Conservation (phyloP, 164 flowering plant species). For the Annona squamosa region DNA sequence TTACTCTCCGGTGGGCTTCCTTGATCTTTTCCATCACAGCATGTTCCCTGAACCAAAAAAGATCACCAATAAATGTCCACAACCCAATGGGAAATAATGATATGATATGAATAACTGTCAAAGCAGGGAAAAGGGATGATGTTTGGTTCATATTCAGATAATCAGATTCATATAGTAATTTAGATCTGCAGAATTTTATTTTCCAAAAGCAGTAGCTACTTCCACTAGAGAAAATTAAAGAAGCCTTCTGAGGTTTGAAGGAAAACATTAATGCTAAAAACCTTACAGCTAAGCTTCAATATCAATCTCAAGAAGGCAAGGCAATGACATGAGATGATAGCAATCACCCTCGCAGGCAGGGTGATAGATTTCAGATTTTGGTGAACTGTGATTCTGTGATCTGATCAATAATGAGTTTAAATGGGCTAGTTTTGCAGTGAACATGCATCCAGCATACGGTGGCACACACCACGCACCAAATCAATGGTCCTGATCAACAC, state of each 20-base stretch:
- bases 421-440: not conserved
- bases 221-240: no score
- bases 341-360: not conserved
- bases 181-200: no score
- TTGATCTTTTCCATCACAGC: slow-evolving; percentile 40
- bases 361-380: no score
- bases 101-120: no score
- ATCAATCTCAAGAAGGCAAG: no score
- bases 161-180: not conserved
- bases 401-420: no score
- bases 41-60: slow-evolving; percentile 15
- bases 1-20: slow-evolving; percentile 43
- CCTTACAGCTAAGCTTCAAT: no score
- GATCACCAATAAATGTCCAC: no score
- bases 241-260: no score
- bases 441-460: not conserved
- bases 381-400: no score
- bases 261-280: no score
- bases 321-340: not conserved
- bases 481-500: not conserved
- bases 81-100: not conserved
- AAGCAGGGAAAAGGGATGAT: not conserved
- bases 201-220: no score
- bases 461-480: not conserved
- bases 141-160: not conserved